Conservation (phyloP, 495 filamentous ascomycete species). For the Hyphodiscus hymeniophilus region DNA sequence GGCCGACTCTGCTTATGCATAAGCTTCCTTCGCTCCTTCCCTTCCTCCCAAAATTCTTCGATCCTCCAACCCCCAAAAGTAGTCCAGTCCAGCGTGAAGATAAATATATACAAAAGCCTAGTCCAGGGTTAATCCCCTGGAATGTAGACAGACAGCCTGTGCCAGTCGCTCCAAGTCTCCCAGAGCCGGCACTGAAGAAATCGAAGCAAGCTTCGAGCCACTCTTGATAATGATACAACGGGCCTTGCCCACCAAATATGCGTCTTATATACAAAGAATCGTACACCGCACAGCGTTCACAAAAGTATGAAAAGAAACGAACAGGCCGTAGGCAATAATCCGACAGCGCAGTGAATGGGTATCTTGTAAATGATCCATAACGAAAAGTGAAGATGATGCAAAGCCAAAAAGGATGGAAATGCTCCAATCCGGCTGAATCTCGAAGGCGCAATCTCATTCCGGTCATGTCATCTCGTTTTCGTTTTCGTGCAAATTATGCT, state of each 20-base stretch:
- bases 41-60: neutral
- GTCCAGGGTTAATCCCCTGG: neutral
- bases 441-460: conserved; percentile 4
- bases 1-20: too few species aligned
- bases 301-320: neutral
- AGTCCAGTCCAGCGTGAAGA: neutral
- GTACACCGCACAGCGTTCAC: neutral
- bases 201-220: neutral
- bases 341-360: conserved; percentile 13
- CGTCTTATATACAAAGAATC: conserved; percentile 2
- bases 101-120: conserved; percentile 7
- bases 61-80: neutral
- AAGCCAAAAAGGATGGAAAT: neutral
- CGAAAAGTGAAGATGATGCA: neutral
- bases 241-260: conserved; percentile 3
- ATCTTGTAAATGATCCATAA: conserved; percentile 15
- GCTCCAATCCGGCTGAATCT: neutral
- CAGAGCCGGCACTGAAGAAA: neutral
- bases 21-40: too few species aligned
- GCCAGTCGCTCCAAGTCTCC: neutral
- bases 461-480: conserved; percentile 8
- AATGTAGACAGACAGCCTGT: neutral
- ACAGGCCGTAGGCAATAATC: neutral
- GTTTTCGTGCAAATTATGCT: neutral
- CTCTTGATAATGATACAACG: conserved; percentile 8